Evolutionary conservation across 495 filamentous ascomycete species (phyloP).

Genomic region (Glonium stellatum): DNA sequence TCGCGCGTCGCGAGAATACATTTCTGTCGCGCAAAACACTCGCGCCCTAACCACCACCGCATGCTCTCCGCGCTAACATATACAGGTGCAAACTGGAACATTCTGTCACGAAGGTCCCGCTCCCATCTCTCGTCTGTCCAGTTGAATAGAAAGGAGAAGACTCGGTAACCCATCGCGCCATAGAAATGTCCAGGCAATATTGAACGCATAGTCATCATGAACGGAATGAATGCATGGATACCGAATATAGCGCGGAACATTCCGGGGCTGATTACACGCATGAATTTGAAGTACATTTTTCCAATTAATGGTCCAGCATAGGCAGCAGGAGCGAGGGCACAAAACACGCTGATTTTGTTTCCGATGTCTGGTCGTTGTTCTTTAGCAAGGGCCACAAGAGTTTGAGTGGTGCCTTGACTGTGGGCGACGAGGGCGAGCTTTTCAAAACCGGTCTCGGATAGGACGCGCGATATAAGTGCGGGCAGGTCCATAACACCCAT

Average conservation of each 20-base stretch:
- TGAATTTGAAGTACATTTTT: constrained; percentile 88
- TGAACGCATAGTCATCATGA: constrained; percentile 83
- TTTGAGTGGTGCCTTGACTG: constrained; percentile 87
- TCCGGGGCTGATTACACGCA: constrained; percentile 66
- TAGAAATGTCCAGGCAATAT: constrained; percentile 61
- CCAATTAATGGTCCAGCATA: constrained; percentile 85
- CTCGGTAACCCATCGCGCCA: constrained; percentile 78
- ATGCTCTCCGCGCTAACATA: constrained; percentile 87
- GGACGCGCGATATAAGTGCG: constrained; percentile 74
- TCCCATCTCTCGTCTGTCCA: constrained; percentile 90
- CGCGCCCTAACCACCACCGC: constrained; percentile 91
- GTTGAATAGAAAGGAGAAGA: constrained; percentile 84
- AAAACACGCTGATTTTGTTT: constrained; percentile 80
- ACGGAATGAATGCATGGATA: constrained; percentile 88
- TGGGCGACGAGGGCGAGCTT: constrained; percentile 81
- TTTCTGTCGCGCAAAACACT: constrained; percentile 85
- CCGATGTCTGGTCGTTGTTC: constrained; percentile 88
- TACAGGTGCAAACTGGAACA: constrained; percentile 89
- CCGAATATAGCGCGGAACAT: constrained; percentile 82
- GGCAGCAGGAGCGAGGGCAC: constrained; percentile 82
- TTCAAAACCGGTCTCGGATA: constrained; percentile 73
- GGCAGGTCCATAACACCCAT: constrained; percentile 91
- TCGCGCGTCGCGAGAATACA: constrained; percentile 80
- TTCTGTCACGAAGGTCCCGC: constrained; percentile 64
- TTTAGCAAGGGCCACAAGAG: constrained; percentile 83